Evolutionary conservation across 139 green algal genomes (phyloP), one percentile per base, ranked within the genome.

Genomic region (Diplosphaera chodatii): DNA sequence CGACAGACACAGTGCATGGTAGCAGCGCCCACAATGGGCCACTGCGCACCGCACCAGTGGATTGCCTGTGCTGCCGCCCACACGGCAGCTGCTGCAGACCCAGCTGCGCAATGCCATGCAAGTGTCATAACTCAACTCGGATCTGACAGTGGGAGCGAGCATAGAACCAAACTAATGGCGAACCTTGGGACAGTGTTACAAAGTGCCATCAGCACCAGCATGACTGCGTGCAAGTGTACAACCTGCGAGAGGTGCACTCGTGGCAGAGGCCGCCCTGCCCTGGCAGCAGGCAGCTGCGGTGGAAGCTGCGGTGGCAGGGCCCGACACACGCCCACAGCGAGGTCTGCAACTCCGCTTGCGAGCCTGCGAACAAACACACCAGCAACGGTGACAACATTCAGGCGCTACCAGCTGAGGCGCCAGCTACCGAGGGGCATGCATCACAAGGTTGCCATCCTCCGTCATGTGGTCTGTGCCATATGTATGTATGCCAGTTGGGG

Each of bases 11-110:
- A 40, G 21, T 16, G 21, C 30, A 33, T 85, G 82, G 59, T 78
- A 87, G 56, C 62, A 73, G 0, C 70, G 72, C 32, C 79, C 67
- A 67, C 82, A 87, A 2, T 63, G 21, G 20, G 62, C 70, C 28
- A 78, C 65, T 32, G 66, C 69, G 76, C 82, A 87, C 69, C 81
- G 85, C 23, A 76, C 22, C 33, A 77, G 48, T 18, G 48, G 69
- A 4, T 67, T 75, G 13, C 56, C n/a, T 10, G 32, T 1, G 5
- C 41, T 30, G 68, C 79, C 62, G 66, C 79, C 80, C 8, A 56
- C 22, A 28, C 62, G 30, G 65, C 79, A 86, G 34, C 48, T 31
- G 78, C 79, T 40, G 68, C 74, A 69, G 31, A 13, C 2, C 31
- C 30, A 34, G 31, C 64, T 55, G 31, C 31, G 64, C 0, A 55